Evolutionary conservation across 225 moss, liverwort and hornwort species (phyloP).

Genomic region (Straminergon stramineum): DNA sequence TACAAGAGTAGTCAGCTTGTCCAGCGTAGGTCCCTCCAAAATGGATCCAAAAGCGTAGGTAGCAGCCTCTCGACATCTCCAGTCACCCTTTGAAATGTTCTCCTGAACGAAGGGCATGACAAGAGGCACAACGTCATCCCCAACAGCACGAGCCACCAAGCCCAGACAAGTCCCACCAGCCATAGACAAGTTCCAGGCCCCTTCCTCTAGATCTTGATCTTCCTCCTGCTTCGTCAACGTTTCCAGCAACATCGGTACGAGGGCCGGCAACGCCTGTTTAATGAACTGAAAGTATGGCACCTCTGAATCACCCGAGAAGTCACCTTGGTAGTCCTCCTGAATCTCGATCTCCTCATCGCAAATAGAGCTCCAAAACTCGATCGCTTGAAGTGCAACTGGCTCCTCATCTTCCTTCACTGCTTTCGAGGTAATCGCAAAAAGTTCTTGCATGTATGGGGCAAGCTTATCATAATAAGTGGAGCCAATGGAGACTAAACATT

Average conservation of each 20-base stretch:
- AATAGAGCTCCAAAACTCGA: slow-evolving; percentile 55
- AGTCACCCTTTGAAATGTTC: slow-evolving; percentile 30
- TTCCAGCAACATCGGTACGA: slow-evolving; percentile 46
- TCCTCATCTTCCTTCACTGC: slow-evolving; percentile 53
- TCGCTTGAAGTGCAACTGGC: slow-evolving; percentile 46
- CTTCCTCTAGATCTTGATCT: slow-evolving; percentile 53
- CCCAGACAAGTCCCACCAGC: slow-evolving; percentile 50
- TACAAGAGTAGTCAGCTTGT: slow-evolving; percentile 38
- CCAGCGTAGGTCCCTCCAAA: slow-evolving; percentile 39
- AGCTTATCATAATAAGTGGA: slow-evolving; percentile 55
- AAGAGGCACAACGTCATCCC: slow-evolving; percentile 46
- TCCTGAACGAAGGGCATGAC: slow-evolving; percentile 54
- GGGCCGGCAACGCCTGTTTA: slow-evolving; percentile 48
- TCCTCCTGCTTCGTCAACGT: slow-evolving; percentile 56
- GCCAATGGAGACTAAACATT: slow-evolving; percentile 50
- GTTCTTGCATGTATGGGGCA: slow-evolving; percentile 38
- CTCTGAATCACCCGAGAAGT: slow-evolving; percentile 48
- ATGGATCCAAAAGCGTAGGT: slow-evolving; percentile 57
- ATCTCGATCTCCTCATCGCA: slow-evolving; percentile 61
- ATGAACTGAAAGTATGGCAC: slow-evolving; percentile 47
- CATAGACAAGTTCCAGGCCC: slow-evolving; percentile 53
- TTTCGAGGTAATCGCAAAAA: slow-evolving; percentile 45
- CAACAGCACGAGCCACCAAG: slow-evolving; percentile 49
- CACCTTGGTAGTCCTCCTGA: slow-evolving; percentile 43
- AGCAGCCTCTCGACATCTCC: slow-evolving; percentile 49